Evolutionary conservation across 495 filamentous ascomycete species (phyloP).

Genomic region (Xylaria acuta): DNA sequence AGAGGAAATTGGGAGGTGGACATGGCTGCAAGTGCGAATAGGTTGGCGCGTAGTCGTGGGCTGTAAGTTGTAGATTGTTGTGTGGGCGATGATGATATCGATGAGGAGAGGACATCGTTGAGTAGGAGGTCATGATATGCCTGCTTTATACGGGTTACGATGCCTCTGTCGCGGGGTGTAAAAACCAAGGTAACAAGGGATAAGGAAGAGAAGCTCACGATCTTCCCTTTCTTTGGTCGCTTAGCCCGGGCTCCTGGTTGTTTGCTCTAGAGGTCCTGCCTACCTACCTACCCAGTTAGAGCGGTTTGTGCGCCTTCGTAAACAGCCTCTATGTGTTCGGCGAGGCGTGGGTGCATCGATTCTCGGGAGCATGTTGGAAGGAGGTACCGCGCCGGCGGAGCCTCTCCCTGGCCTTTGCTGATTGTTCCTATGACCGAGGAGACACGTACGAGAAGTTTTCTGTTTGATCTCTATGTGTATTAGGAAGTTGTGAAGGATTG

Average conservation of each 20-base stretch:
- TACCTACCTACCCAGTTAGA: not conserved
- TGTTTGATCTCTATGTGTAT: not conserved
- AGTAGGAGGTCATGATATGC: not conserved
- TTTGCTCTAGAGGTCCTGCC: not conserved
- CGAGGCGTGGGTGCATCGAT: not conserved
- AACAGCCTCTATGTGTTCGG: not conserved
- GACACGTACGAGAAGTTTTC: not conserved
- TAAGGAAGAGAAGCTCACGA: not conserved
- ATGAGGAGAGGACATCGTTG: not conserved
- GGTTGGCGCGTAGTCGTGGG: not conserved
- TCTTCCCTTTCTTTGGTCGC: not conserved
- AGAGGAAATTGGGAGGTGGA: not conserved
- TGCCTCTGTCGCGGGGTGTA: not conserved
- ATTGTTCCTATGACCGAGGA: not conserved
- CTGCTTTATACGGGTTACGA: not conserved
- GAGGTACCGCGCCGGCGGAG: not conserved
- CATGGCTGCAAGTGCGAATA: not conserved
- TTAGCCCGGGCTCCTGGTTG: not conserved
- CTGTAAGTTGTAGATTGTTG: not conserved
- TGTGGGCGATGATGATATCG: not conserved
- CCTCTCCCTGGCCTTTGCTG: not conserved
- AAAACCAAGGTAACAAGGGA: not conserved
- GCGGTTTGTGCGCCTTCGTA: not conserved
- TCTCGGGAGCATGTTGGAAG: not conserved
- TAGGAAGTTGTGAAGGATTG: not conserved